Evolutionary conservation across 2,329 filamentous ascomycete genomes (phyloP).

Genomic region (Clonostachys sp.): DNA sequence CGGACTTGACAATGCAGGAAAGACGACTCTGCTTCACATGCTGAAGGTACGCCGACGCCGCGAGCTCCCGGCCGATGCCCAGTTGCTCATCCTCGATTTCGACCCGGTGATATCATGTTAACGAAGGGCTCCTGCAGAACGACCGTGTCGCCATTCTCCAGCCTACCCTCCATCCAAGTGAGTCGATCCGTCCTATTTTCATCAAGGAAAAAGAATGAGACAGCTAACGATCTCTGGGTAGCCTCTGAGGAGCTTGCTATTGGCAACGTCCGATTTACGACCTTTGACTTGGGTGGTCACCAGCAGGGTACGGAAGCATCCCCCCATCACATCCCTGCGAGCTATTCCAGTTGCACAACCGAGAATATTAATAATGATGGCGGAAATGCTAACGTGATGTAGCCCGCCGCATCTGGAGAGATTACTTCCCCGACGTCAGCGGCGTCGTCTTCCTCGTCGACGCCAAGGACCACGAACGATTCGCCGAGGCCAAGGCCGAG

Average conservation of each 20-base stretch:
- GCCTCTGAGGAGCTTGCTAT: conserved; percentile 90
- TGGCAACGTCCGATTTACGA: conserved; percentile 91
- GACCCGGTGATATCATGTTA: too few relatives aligned
- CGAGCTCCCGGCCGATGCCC: too few relatives aligned
- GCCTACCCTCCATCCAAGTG: conserved; percentile 88
- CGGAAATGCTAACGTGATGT: conserved; percentile 1
- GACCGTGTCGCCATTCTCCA: conserved; percentile 88
- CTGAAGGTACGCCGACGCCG: conserved; percentile 64
- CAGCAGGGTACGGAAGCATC: conserved; percentile 66
- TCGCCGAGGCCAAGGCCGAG: conserved; percentile 92
- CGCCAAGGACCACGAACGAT: conserved; percentile 93
- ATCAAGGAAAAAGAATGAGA: neutral
- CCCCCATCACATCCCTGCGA: neutral
- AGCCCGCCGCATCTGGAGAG: conserved; percentile 93
- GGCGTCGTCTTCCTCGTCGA: conserved; percentile 98
- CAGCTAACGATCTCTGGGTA: conserved; percentile 22
- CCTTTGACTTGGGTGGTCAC: conserved; percentile 89
- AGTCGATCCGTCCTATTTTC: conserved; percentile 24
- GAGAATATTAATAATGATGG: neutral
- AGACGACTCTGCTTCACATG: conserved; percentile 93
- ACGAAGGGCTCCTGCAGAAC: conserved; percentile 50
- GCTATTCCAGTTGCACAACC: neutral
- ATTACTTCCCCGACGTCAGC: conserved; percentile 94
- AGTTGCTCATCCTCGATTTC: neutral
- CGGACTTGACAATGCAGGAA: conserved; percentile 89